Evolutionary conservation across 2,329 filamentous ascomycete species (phyloP).

Genomic region (Ampelomyces quisqualis): DNA sequence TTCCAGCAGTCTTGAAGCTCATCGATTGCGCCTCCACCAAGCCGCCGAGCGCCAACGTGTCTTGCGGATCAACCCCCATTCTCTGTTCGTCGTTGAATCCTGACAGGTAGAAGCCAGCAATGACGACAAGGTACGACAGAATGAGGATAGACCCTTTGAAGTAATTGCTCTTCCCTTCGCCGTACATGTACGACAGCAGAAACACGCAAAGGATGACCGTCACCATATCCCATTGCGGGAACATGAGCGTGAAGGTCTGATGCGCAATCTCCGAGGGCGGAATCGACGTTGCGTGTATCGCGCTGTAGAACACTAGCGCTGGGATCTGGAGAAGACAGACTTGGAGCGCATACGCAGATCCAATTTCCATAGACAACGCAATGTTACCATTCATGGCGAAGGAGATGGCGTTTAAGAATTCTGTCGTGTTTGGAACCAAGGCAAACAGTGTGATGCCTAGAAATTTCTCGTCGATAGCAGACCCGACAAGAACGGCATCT

Average conservation of each 20-base stretch:
- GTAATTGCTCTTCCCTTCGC: slow-evolving; percentile 99
- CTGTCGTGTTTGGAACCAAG: slow-evolving; percentile 94
- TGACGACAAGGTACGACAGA: slow-evolving; percentile 86
- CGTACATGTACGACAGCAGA: slow-evolving; percentile 94
- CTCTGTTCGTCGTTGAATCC: slow-evolving; percentile 58
- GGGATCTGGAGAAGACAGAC: slow-evolving; percentile 95
- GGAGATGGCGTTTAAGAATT: slow-evolving; percentile 98
- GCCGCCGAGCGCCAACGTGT: slow-evolving; percentile 40
- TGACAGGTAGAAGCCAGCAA: slow-evolving; percentile 89
- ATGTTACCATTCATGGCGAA: slow-evolving; percentile 99
- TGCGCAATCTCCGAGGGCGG: slow-evolving; percentile 55
- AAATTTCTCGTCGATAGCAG: slow-evolving; percentile 95
- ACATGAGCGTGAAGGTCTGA: slow-evolving; percentile 81
- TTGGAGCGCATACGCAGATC: slow-evolving; percentile 93
- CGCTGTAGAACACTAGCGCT: slow-evolving; percentile 87
- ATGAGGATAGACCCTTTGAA: slow-evolving; percentile 98
- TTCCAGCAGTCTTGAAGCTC: slow-evolving; percentile 38
- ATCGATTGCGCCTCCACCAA: slow-evolving; percentile 35
- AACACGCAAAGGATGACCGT: slow-evolving; percentile 96
- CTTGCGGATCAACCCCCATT: slow-evolving; percentile 38
- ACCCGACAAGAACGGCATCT: slow-evolving; percentile 88
- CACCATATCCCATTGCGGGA: slow-evolving; percentile 99
- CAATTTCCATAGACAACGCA: slow-evolving; percentile 97
- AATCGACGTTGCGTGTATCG: slow-evolving; percentile 64
- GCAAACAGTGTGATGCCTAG: slow-evolving; percentile 95